Evolutionary conservation across 1,284 basidiomycete species (phyloP).

Genomic region (Heterobasidion occidentale): DNA sequence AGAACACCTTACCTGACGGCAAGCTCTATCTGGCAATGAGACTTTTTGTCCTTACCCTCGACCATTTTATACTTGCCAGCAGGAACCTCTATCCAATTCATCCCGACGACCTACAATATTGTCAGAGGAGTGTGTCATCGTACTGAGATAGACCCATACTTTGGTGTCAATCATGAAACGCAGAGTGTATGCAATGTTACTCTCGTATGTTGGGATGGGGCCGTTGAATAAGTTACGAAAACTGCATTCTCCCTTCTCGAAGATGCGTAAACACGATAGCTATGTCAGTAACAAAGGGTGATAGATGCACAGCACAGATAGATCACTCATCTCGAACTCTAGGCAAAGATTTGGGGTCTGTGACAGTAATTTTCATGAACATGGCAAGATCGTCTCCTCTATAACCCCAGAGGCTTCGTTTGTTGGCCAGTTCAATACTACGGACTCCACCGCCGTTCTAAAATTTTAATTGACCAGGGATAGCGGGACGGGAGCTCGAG

Average conservation of each 20-base stretch:
- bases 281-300: not conserved
- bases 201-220: conserved; percentile 71
- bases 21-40: conserved; percentile 84
- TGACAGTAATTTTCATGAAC: conserved; percentile 79
- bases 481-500: not conserved
- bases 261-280: conserved; percentile 51
- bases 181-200: conserved; percentile 83
- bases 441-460: conserved; percentile 32
- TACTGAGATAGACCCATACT: conserved; percentile 30
- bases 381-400: conserved; percentile 69
- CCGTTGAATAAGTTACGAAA: conserved; percentile 66
- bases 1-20: conserved; percentile 49
- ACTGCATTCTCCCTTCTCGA: conserved; percentile 77
- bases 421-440: conserved; percentile 55
- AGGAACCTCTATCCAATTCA: conserved; percentile 95
- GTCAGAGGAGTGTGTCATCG: not conserved
- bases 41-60: conserved; percentile 50
- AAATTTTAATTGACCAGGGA: conserved; percentile 16
- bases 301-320: not conserved
- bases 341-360: conserved; percentile 69
- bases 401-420: conserved; percentile 82
- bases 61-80: conserved; percentile 71
- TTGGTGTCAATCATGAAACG: conserved; percentile 97
- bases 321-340: conserved; percentile 82
- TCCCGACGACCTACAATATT: conserved; percentile 72